Percentiles rank a stretch among this genome's conserved stretches.
These are phyloP conservation scores for Sphenostylis stenocarpa DNA, from an alignment of 306 rosid species.

Conservation along the genomic window DNA sequence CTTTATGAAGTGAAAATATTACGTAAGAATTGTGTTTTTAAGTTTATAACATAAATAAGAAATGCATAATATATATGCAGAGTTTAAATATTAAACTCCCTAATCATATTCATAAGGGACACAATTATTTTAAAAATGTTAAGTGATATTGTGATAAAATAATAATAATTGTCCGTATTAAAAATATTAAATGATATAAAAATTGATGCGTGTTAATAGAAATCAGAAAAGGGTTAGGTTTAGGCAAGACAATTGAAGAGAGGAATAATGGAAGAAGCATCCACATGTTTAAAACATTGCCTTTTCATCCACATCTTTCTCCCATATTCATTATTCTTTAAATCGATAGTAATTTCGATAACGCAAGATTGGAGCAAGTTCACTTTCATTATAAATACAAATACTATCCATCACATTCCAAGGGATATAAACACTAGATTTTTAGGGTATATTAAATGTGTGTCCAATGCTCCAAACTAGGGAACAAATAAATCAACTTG, in stretches of 20 bases:
- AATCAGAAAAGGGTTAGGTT: not conserved
- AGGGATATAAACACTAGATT: not conserved
- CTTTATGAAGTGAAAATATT: too few species aligned
- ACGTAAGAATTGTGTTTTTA: too few species aligned
- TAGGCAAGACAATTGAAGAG: slow-evolving; percentile 19
- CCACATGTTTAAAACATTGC: slow-evolving; percentile 8
- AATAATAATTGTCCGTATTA: not conserved
- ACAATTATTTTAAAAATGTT: too few species aligned
- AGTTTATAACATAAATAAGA: too few species aligned
- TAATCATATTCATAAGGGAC: too few species aligned
- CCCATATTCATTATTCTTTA: not conserved
- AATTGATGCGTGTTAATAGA: not conserved
- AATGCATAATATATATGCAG: too few species aligned
- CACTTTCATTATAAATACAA: slow-evolving; percentile 15
- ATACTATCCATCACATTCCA: slow-evolving; percentile 12
- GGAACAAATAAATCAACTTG: slow-evolving; percentile 32
- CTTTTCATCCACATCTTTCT: slow-evolving; percentile 4
- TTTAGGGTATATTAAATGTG: slow-evolving; percentile 24
- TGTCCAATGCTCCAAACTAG: slow-evolving; percentile 22
- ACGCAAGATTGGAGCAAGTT: slow-evolving; percentile 29
- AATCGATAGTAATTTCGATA: slow-evolving; percentile 7
- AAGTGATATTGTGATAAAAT: not conserved
- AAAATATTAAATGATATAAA: not conserved
- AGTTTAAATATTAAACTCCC: too few species aligned
- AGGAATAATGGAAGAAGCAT: slow-evolving; percentile 6